phyloP scores from a whole-genome alignment of 129 eudicot species.

The Centaurea solstitialis region DNA sequence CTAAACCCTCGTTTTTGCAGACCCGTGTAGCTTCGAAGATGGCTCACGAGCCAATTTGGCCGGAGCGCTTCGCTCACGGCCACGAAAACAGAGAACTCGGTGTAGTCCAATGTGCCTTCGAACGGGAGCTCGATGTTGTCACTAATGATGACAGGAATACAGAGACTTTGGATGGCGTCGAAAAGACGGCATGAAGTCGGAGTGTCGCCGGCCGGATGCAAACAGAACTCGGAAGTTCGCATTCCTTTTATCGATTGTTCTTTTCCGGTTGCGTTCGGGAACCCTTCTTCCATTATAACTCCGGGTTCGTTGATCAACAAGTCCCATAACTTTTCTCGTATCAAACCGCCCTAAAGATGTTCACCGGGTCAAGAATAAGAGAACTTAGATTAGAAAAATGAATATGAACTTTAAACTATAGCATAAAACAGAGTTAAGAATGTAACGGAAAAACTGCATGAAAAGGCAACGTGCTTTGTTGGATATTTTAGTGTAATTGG shows the following conservation, averaged over 20 bases:
- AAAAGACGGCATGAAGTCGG: conserved; percentile 94
- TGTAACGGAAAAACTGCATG: not conserved
- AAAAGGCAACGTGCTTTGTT: too few relatives aligned
- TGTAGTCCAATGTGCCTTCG: conserved; percentile 91
- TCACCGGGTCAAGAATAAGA: not conserved
- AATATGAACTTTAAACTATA: not conserved
- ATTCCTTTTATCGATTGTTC: conserved; percentile 91
- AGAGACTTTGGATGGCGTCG: conserved; percentile 94
- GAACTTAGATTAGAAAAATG: not conserved
- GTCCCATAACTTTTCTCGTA: conserved; percentile 93
- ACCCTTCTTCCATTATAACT: conserved; percentile 91
- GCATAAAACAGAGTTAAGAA: not conserved
- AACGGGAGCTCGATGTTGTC: conserved; percentile 97
- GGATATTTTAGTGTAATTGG: too few relatives aligned
- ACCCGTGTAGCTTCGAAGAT: conserved; percentile 57
- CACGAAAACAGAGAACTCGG: conserved; percentile 69
- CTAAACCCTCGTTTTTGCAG: conserved; percentile 56
- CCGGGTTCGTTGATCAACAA: conserved; percentile 56
- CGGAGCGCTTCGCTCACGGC: conserved; percentile 71
- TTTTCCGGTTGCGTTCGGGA: conserved; percentile 93
- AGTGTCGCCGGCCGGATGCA: conserved; percentile 98
- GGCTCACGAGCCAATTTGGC: conserved; percentile 71
- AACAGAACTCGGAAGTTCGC: conserved; percentile 88
- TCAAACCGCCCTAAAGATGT: conserved; percentile 69
- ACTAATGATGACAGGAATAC: conserved; percentile 89